Percentiles rank a stretch among this genome's conserved stretches.
Conservation (phyloP, 2,329 filamentous ascomycete genomes). For the Coniochaeta pulveracea region DNA sequence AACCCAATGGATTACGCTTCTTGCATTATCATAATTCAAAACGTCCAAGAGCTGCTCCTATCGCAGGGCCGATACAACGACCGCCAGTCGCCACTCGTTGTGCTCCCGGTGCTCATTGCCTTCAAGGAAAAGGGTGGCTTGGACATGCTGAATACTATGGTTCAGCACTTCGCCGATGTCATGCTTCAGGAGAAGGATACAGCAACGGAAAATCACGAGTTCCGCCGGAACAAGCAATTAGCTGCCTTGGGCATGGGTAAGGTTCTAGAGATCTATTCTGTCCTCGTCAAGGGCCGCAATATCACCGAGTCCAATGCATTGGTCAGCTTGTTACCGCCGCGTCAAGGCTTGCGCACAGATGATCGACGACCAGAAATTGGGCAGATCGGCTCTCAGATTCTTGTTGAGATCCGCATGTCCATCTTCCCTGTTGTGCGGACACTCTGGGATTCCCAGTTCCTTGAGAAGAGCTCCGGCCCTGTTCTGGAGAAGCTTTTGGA, state of each 20-base stretch:
- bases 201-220: constrained; percentile 31
- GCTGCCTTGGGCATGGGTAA: constrained; percentile 59
- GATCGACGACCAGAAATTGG: constrained; percentile 29
- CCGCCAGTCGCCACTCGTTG: constrained; percentile 39
- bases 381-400: constrained; percentile 55
- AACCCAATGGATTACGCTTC: constrained; percentile 72
- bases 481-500: constrained; percentile 73
- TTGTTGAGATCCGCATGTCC: constrained; percentile 74
- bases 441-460: constrained; percentile 76
- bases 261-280: constrained; percentile 70
- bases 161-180: constrained; percentile 55
- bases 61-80: constrained; percentile 46
- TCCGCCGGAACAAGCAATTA: too few relatives aligned
- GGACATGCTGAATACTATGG: constrained; percentile 58
- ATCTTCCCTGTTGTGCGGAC: constrained; percentile 65
- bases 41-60: constrained; percentile 67
- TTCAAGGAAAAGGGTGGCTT: constrained; percentile 79
- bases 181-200: constrained; percentile 26
- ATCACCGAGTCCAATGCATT: constrained; percentile 63
- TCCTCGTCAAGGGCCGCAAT: constrained; percentile 66
- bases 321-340: constrained; percentile 26
- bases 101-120: constrained; percentile 70
- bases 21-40: constrained; percentile 70
- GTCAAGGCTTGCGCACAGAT: constrained; percentile 19
- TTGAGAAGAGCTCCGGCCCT: constrained; percentile 68